A percentile compares a stretch with the other conserved stretches of the same genome.
These are phyloP conservation scores for Mucor racemosus DNA, from an alignment of 371 early-diverging fungal species.

Conservation along the genomic window DNA sequence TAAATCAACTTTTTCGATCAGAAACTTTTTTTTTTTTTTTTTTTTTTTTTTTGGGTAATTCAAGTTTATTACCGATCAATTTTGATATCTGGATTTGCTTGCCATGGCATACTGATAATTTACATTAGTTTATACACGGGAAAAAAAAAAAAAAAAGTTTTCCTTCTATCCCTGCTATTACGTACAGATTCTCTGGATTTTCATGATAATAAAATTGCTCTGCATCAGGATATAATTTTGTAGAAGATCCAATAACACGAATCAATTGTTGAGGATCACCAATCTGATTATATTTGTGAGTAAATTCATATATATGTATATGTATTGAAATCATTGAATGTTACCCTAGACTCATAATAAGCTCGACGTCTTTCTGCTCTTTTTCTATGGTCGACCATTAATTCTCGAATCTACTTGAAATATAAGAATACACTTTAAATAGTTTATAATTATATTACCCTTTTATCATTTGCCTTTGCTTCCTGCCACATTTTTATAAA, in stretches of 20 bases:
- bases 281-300: slow-evolving; percentile 32
- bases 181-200: slow-evolving; percentile 56
- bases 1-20: slow-evolving; percentile 4
- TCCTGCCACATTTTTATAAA: slow-evolving; percentile 42
- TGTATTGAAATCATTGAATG: neutral
- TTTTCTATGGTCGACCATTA: slow-evolving; percentile 60
- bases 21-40: too few relatives aligned
- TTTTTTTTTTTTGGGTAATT: neutral
- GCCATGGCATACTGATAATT: slow-evolving; percentile 53
- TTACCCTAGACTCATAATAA: slow-evolving; percentile 63
- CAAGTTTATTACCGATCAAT: slow-evolving; percentile 49
- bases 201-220: slow-evolving; percentile 61
- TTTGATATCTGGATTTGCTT: slow-evolving; percentile 50
- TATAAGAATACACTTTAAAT: neutral
- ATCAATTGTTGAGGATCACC: slow-evolving; percentile 65
- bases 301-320: neutral
- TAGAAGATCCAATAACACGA: slow-evolving; percentile 58
- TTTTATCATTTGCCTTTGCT: slow-evolving; percentile 53
- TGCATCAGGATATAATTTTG: slow-evolving; percentile 55
- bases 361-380: slow-evolving; percentile 64
- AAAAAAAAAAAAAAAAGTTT: too few relatives aligned
- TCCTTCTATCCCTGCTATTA: neutral
- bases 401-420: slow-evolving; percentile 49
- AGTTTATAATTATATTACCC: slow-evolving; percentile 22
- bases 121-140: neutral